Conservation (phyloP, 148 eudicot species). For the Amaranthus cruentus region DNA sequence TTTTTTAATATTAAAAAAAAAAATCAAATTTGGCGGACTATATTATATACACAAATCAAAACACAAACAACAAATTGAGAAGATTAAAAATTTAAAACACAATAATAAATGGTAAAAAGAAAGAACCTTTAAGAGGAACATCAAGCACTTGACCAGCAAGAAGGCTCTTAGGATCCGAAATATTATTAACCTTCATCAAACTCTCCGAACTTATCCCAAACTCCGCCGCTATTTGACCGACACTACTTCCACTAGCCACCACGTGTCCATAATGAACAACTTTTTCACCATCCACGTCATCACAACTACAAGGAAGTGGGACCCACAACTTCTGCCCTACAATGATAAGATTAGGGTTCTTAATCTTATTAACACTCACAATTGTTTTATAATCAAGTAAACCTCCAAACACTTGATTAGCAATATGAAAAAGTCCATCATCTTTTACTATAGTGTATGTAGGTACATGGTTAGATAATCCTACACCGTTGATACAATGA, state of each 20-base stretch:
- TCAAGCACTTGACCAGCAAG: slow-evolving; percentile 60
- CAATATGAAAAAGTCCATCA: slow-evolving; percentile 53
- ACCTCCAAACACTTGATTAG: slow-evolving; percentile 41
- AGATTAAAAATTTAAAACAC: no score
- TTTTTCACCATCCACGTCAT: slow-evolving; percentile 53
- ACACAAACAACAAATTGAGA: no score
- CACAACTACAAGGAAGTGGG: slow-evolving; percentile 94
- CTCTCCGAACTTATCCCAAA: slow-evolving; percentile 35
- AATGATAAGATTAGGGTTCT: slow-evolving; percentile 26
- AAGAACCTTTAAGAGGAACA: slow-evolving; percentile 74
- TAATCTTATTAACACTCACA: slow-evolving; percentile 42
- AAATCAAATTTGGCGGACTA: no score
- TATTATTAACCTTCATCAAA: slow-evolving; percentile 46
- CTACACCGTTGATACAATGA: slow-evolving; percentile 49
- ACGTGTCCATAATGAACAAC: slow-evolving; percentile 73
- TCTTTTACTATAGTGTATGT: slow-evolving; percentile 41
- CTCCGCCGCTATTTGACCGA: slow-evolving; percentile 48
- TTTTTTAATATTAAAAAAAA: no score
- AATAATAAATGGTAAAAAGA: not conserved
- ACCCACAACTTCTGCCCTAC: slow-evolving; percentile 56
- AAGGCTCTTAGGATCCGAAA: slow-evolving; percentile 42
- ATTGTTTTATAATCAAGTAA: slow-evolving; percentile 49
- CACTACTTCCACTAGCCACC: slow-evolving; percentile 36
- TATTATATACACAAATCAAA: no score
- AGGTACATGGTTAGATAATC: slow-evolving; percentile 46